A percentile compares a stretch with the other conserved stretches of the same genome.
These are phyloP conservation scores for Paramecium bursaria DNA, from an alignment of 73 alveolate genomes.

Conservation along the genomic window DNA sequence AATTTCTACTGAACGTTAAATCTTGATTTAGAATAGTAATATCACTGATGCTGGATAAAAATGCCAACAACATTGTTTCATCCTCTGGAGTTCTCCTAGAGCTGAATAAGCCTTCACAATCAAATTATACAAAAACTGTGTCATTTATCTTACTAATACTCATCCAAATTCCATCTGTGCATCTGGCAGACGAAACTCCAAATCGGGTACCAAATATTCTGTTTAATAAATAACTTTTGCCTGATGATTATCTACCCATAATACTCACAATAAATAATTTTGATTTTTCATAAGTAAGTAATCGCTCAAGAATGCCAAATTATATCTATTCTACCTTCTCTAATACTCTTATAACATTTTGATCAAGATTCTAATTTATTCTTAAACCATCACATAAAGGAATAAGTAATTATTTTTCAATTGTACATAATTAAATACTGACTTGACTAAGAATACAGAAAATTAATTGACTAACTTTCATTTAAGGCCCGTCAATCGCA, in stretches of 20 bases:
- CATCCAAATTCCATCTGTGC: constrained; percentile 89
- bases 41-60: constrained; percentile 74
- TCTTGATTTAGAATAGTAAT: constrained; percentile 73
- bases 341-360: too few relatives aligned
- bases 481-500: too few relatives aligned
- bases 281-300: too few relatives aligned
- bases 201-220: constrained; percentile 83
- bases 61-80: constrained; percentile 72
- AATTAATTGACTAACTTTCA: too few relatives aligned
- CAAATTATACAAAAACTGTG: constrained; percentile 67
- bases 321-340: too few relatives aligned
- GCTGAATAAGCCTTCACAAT: constrained; percentile 82
- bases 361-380: too few relatives aligned
- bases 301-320: too few relatives aligned
- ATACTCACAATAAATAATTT: constrained; percentile 33
- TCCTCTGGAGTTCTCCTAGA: constrained; percentile 77
- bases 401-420: too few relatives aligned
- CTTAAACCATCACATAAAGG: too few relatives aligned
- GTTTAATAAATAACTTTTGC: constrained; percentile 82
- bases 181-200: constrained; percentile 80
- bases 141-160: constrained; percentile 44
- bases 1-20: constrained; percentile 22
- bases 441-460: too few relatives aligned
- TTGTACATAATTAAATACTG: too few relatives aligned
- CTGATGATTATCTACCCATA: constrained; percentile 75